Evolutionary conservation across 2,329 filamentous ascomycete species (phyloP).

Genomic region (Ophiostoma tasmaniense): DNA sequence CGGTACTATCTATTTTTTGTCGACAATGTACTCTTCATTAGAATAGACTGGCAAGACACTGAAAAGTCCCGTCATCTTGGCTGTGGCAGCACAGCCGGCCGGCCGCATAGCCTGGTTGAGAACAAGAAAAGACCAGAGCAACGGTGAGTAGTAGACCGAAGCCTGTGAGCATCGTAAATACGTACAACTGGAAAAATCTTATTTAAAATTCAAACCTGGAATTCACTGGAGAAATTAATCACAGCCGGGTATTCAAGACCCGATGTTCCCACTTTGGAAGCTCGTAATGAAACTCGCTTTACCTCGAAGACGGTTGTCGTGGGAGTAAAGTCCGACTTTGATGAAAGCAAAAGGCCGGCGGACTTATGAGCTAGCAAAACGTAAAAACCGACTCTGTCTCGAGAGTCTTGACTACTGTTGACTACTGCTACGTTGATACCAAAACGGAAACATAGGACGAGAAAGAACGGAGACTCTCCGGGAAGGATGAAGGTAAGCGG

Average conservation of each 20-base stretch:
- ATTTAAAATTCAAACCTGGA: not conserved
- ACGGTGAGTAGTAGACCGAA: not conserved
- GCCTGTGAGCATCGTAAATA: too few relatives aligned
- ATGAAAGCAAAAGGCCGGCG: not conserved
- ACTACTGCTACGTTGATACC: not conserved
- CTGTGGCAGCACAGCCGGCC: not conserved
- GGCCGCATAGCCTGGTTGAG: not conserved
- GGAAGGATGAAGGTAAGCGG: not conserved
- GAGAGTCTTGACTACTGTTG: not conserved
- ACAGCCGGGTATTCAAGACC: not conserved
- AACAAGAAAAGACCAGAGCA: too few relatives aligned
- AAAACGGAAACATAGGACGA: conserved; percentile 2
- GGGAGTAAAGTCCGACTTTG: not conserved
- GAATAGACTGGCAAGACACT: too few relatives aligned
- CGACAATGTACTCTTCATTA: too few relatives aligned
- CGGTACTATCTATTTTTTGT: too few relatives aligned
- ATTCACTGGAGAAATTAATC: not conserved
- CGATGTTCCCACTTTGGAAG: not conserved
- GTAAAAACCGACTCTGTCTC: not conserved
- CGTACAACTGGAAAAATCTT: too few relatives aligned
- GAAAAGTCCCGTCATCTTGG: not conserved
- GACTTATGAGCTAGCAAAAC: not conserved
- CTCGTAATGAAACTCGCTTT: not conserved
- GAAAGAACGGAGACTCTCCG: conserved; percentile 6
- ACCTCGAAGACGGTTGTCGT: not conserved